Base-by-base conservation (phyloP, 257 asterid species). In the Scutellaria barbata region DNA sequence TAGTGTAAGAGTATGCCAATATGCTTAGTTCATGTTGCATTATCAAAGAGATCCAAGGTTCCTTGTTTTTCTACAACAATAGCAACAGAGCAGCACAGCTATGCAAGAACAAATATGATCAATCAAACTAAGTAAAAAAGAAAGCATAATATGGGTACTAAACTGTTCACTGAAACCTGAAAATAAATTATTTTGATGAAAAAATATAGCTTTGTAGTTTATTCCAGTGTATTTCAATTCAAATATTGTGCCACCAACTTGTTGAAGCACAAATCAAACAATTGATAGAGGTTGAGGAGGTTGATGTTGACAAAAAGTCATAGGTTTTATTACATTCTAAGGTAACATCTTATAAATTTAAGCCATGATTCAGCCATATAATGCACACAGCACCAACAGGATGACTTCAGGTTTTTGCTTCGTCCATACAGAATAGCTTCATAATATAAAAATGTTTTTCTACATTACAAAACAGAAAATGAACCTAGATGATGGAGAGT, bases 341-440 rank as follows among this genome's bases (percentile, higher is more conserved):
- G 71, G 8, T 12, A n/a, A 30, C 25, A 47, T 66, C 12, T 47
- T 63, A 17, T 17, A 76, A 76, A 47, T 53, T 47, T 64, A 35
- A 16, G 63, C 55, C 39, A 16, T 68, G n/a, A 45, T n/a, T 55
- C 53, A 40, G 42, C 48, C 71, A 46, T 25, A 47, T 47, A 30
- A 33, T 61, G 43, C 35, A 9, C 18, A 42, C 58, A 45, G 14
- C 13, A 64, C 42, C n/a, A 20, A 65, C 10, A 0, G 30, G 7
- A 46, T 30, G 41, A 22, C 42, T 47, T 65, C 43, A 25, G 0
- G 45, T 18, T 64, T 63, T 13, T 33, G 33, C 47, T 65, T 39
- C 13, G 41, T n/a, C 11, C 18, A 46, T 42, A 55, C 17, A 40
- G 33, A 37, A 60, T 39, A 39, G 20, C 46, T 58, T 46, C 25